Base-by-base conservation (phyloP, 192 early-diverging fungal species). In the Entomortierella lignicola region DNA sequence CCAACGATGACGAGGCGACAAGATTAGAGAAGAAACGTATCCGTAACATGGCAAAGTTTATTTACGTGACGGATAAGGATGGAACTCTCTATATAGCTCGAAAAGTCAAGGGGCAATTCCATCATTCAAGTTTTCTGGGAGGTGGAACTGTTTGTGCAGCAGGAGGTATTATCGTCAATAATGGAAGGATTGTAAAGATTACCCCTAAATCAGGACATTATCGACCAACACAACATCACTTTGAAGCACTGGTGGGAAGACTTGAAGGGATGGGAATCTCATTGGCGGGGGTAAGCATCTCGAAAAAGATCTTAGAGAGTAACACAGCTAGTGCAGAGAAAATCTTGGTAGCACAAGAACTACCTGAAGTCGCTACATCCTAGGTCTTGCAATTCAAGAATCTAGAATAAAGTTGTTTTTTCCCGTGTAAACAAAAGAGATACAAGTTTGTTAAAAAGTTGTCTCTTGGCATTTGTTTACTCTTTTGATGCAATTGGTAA, bases 121-220 rank as follows among this genome's bases (percentile, higher is more conserved):
- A 84, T 54, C 83, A 84, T 34, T 84, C 83, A 5, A 81, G 79
- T 12, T 84, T 84, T 61, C 55, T 84, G 23, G 72, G 72, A 0
- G 83, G 83, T 0, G 83, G 79, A 0, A 74, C 79, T 0, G 75
- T 84, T 25, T 54, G 70, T 37, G 72, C 83, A 25, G 83, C 83
- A 11, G 83, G 83, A 8, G 83, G 79, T 8, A 79, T 84, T 20
- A 48, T 73, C 25, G 60, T 81, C 23, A 63, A 69, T 20, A 21
- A 52, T 17, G 83, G 83, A 11, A 67, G 69, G 34, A 43, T 84
- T 15, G 29, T 81, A 56, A 81, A 84, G 55, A 77, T 84, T 26
- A 84, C 70, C 52, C 83, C 83, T 0, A 84, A 81, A 50, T 79
- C 73, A n/a, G 83, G 83, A 47, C 83, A 84, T 43, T 84, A 84